Conservation (phyloP, 2,329 filamentous ascomycete species). For the Trichoderma sp. region DNA sequence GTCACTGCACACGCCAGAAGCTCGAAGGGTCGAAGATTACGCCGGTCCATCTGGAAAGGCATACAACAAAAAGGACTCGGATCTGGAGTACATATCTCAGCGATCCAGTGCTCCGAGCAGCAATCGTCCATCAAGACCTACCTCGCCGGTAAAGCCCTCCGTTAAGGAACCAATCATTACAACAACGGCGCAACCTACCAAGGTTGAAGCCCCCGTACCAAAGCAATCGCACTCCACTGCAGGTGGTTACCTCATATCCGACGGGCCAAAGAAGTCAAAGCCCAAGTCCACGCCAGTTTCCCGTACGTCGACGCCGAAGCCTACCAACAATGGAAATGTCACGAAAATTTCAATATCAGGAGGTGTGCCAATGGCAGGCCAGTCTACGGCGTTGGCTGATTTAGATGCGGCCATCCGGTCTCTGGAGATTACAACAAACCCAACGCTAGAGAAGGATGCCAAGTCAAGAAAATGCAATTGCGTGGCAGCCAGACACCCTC, state of each 20-base stretch:
- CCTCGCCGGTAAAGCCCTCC: conserved; percentile 32
- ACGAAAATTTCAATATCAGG: conserved; percentile 72
- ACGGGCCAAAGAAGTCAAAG: conserved; percentile 56
- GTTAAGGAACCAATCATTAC: conserved; percentile 31
- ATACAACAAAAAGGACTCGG: conserved; percentile 70
- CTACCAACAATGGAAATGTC: conserved; percentile 42
- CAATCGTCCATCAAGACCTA: conserved; percentile 36
- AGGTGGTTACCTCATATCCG: conserved; percentile 81
- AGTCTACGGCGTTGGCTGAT: conserved; percentile 68
- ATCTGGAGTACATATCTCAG: conserved; percentile 68
- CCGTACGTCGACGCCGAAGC: conserved; percentile 54
- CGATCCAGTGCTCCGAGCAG: conserved; percentile 41
- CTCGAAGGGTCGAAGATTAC: conserved; percentile 58
- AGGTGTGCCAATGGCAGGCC: conserved; percentile 77
- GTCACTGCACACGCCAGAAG: conserved; percentile 59
- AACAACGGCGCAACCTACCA: conserved; percentile 28
- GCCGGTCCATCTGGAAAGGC: conserved; percentile 63
- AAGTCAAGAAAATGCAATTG: conserved; percentile 75
- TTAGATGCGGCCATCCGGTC: conserved; percentile 79
- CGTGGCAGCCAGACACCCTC: conserved; percentile 80
- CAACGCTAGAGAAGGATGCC: conserved; percentile 51
- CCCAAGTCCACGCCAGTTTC: conserved; percentile 51
- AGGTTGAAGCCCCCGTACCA: conserved; percentile 29
- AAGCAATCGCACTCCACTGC: conserved; percentile 58
- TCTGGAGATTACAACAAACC: conserved; percentile 90